Evolutionary conservation across 768 basidiomycete species (phyloP).

Genomic region (Amanita rubescens): DNA sequence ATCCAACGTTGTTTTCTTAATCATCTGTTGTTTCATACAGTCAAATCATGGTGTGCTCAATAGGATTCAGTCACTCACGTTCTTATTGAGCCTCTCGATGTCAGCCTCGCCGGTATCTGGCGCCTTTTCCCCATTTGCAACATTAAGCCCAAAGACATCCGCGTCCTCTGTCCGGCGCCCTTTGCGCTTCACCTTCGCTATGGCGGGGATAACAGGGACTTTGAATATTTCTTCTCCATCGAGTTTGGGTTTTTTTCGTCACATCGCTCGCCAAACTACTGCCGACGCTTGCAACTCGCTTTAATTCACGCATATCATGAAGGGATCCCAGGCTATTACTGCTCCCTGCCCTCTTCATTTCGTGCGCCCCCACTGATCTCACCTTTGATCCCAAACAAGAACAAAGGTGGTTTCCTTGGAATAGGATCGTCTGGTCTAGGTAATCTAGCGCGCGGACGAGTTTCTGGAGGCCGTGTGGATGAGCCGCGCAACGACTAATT

Average conservation of each 20-base stretch:
- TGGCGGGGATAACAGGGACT: conserved; percentile 38
- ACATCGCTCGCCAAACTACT: conserved; percentile 10
- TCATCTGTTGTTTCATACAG: conserved; percentile 22
- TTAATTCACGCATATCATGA: conserved; percentile 18
- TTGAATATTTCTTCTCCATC: conserved; percentile 31
- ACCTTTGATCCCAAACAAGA: conserved; percentile 22
- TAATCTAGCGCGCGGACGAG: conserved; percentile 25
- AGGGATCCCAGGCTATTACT: background rate
- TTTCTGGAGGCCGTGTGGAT: conserved; percentile 30
- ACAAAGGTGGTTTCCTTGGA: conserved; percentile 57
- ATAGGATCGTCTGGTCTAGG: conserved; percentile 77
- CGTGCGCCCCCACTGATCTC: background rate
- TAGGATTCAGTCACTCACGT: conserved; percentile 29
- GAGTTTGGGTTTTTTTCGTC: conserved; percentile 29
- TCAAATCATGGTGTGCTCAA: background rate
- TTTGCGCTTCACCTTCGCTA: conserved; percentile 19
- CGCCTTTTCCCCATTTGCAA: conserved; percentile 9
- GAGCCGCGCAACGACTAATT: conserved; percentile 53
- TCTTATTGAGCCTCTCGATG: conserved; percentile 56
- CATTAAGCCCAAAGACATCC: conserved; percentile 31
- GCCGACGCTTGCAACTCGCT: conserved; percentile 23
- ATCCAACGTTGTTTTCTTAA: conserved; percentile 37
- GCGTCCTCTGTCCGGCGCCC: conserved; percentile 33
- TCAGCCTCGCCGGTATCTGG: conserved; percentile 19
- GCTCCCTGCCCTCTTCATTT: background rate